These are phyloP conservation scores for Oligophagozyma castellii DNA, from an alignment of 1,139 yeast species.

Conservation along the genomic window DNA sequence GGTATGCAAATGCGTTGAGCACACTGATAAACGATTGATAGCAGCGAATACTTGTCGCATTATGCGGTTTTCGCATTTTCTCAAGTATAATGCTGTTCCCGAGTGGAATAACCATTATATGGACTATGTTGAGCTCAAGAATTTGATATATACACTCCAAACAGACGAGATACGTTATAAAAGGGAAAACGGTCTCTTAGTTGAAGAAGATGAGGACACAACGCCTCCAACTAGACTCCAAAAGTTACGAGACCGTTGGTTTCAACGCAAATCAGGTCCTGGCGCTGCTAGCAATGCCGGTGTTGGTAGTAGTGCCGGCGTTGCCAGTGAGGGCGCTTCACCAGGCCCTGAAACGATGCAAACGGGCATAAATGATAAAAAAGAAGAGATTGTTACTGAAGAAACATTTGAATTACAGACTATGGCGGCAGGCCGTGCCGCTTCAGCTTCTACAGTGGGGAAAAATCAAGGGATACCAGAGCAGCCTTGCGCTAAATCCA, in stretches of 20 bases:
- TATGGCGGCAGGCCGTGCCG: slow-evolving; percentile 5
- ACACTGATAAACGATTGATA: too few species aligned
- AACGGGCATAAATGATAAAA: slow-evolving; percentile 3
- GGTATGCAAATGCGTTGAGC: too few species aligned
- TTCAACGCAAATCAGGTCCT: slow-evolving; percentile 5
- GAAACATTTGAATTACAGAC: slow-evolving; percentile 20
- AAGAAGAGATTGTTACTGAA: slow-evolving; percentile 12
- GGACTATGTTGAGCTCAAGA: slow-evolving; percentile 51
- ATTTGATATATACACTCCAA: slow-evolving; percentile 51
- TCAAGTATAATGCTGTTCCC: slow-evolving; percentile 64
- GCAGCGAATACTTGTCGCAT: too few species aligned
- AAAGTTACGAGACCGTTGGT: slow-evolving; percentile 10
- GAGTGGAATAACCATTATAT: slow-evolving; percentile 64
- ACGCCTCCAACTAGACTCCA: slow-evolving; percentile 4
- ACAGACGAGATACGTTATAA: slow-evolving; percentile 34
- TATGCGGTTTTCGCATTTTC: slow-evolving; percentile 65
- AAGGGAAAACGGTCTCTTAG: slow-evolving; percentile 16
- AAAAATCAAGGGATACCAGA: background rate
- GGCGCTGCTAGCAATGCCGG: slow-evolving; percentile 1
- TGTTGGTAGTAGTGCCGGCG: background rate
- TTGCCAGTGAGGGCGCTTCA: background rate
- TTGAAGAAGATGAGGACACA: slow-evolving; percentile 3
- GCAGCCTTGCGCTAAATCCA: slow-evolving; percentile 4
- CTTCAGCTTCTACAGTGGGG: slow-evolving; percentile 3
- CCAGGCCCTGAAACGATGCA: slow-evolving; percentile 4